These are phyloP conservation scores for Barnettozyma sucrosica DNA, from an alignment of 805 yeast species.

Conservation along the genomic window DNA sequence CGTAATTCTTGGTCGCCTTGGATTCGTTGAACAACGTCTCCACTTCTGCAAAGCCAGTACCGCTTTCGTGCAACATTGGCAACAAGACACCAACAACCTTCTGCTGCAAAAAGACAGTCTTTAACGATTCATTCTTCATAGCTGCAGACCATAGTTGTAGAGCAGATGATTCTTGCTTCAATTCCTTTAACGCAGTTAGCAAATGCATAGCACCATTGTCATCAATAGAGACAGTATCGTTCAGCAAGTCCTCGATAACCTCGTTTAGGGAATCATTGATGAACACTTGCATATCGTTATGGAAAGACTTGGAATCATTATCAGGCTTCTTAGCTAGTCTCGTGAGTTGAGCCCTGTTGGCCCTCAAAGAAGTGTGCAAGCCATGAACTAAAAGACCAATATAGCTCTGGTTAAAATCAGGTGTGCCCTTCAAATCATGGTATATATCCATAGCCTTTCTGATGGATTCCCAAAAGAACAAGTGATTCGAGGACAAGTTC, in stretches of 20 bases:
- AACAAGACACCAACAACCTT: constrained; percentile 63
- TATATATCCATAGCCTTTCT: constrained; percentile 46
- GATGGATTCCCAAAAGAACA: constrained; percentile 47
- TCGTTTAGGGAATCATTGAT: constrained; percentile 46
- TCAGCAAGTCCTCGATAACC: constrained; percentile 45
- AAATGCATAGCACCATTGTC: constrained; percentile 53
- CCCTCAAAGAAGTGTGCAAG: constrained; percentile 49
- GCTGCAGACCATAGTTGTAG: constrained; percentile 67
- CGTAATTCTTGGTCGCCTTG: constrained; percentile 25
- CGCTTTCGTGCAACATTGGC: constrained; percentile 53
- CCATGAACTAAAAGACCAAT: constrained; percentile 45
- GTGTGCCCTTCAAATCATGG: constrained; percentile 39
- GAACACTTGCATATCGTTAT: constrained; percentile 45
- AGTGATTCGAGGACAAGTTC: constrained; percentile 35
- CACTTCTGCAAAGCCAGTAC: constrained; percentile 58
- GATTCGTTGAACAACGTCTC: constrained; percentile 47
- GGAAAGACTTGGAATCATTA: constrained; percentile 52
- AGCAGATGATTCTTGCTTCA: constrained; percentile 56
- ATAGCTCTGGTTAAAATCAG: constrained; percentile 41
- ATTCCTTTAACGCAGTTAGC: constrained; percentile 54
- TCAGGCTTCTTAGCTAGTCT: constrained; percentile 55
- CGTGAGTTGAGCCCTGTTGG: constrained; percentile 48
- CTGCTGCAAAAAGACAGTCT: constrained; percentile 50
- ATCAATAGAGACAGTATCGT: constrained; percentile 37
- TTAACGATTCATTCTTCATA: constrained; percentile 36